Evolutionary conservation across 345 rosid genomes (phyloP).

Genomic region (Diplotaxis tenuifolia): DNA sequence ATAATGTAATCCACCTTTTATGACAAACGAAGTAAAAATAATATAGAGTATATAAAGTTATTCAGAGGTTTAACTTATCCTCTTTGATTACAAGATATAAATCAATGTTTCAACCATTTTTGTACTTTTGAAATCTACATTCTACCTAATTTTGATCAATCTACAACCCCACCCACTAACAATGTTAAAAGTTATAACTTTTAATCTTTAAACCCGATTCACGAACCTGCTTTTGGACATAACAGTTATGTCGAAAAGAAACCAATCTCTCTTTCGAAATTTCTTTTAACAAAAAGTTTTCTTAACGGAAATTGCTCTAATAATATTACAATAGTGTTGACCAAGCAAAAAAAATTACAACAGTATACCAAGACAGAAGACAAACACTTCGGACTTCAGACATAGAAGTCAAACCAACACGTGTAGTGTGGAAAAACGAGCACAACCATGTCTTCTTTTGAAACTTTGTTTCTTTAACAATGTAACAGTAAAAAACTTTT

Average conservation of each 20-base stretch:
- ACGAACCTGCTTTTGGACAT: not conserved
- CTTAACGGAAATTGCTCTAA: not conserved
- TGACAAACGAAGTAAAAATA: not conserved
- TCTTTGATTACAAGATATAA: not conserved
- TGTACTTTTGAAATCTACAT: constrained; percentile 7
- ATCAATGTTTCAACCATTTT: constrained; percentile 4
- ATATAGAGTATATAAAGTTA: not conserved
- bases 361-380: constrained; percentile 8
- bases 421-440: constrained; percentile 24
- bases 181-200: not conserved
- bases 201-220: not conserved
- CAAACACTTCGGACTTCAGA: not conserved
- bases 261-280: not conserved
- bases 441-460: constrained; percentile 5
- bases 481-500: constrained; percentile 16
- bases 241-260: not conserved
- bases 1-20: not conserved
- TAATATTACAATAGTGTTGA: not conserved
- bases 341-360: too few relatives aligned
- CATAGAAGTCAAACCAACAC: constrained; percentile 15
- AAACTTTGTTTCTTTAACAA: not conserved
- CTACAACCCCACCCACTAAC: not conserved
- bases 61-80: not conserved
- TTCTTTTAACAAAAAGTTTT: not conserved
- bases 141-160: constrained; percentile 10